These are phyloP conservation scores for Coemansia asiatica DNA, from an alignment of 192 early-diverging fungal species.

Conservation along the genomic window DNA sequence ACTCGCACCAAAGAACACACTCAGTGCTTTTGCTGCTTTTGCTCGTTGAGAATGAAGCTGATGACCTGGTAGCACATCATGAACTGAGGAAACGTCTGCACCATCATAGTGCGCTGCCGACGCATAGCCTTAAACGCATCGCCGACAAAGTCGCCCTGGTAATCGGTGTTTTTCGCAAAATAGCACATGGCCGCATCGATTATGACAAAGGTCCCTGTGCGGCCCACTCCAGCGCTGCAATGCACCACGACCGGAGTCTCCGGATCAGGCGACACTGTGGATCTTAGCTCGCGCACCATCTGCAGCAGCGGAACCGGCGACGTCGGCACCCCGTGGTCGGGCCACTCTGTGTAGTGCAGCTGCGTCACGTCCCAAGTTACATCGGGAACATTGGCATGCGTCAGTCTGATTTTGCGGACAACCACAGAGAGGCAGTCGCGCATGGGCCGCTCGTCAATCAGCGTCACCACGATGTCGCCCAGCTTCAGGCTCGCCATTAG, in stretches of 20 bases:
- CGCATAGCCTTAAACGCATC: constrained; percentile 62
- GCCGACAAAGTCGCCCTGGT: constrained; percentile 61
- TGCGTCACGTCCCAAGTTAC: constrained; percentile 58
- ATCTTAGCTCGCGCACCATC: constrained; percentile 32
- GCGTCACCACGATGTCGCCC: constrained; percentile 17
- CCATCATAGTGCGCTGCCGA: constrained; percentile 76
- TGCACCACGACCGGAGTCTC: constrained; percentile 48
- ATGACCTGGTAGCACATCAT: constrained; percentile 75
- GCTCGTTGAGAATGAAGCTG: constrained; percentile 24
- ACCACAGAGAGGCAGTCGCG: constrained; percentile 56
- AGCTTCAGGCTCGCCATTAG: background rate
- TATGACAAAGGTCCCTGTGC: constrained; percentile 48
- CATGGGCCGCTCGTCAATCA: constrained; percentile 43
- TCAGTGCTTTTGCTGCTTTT: too few species aligned
- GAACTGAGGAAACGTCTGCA: constrained; percentile 77
- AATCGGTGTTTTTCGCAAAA: constrained; percentile 30
- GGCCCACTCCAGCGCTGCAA: constrained; percentile 55
- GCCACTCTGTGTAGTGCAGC: constrained; percentile 77
- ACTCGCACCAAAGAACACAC: background rate
- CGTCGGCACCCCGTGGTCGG: constrained; percentile 75
- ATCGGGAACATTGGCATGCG: constrained; percentile 22
- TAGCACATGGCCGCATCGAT: constrained; percentile 39
- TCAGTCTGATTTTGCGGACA: constrained; percentile 26
- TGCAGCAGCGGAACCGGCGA: constrained; percentile 55
- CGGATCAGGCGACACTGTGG: constrained; percentile 3